Evolutionary conservation across 495 filamentous ascomycete genomes (phyloP).

Genomic region (Astrothelium macrocarpum): DNA sequence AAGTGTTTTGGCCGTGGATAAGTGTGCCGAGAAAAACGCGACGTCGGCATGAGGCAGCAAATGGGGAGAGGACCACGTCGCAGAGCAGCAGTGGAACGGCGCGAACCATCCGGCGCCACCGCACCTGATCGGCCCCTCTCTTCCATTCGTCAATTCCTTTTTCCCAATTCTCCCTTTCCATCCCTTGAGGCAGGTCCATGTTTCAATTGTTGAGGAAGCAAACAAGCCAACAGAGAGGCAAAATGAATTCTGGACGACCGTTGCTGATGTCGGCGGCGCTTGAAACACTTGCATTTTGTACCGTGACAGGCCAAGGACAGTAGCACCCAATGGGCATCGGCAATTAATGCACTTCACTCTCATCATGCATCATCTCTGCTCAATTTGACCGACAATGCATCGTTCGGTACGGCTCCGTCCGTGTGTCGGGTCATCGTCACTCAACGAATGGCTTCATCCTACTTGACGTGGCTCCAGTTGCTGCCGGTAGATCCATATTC

Average conservation of each 20-base stretch:
- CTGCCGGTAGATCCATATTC: neutral
- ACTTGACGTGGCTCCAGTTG: constrained; percentile 6
- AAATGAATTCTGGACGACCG: too few relatives aligned
- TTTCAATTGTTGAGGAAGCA: neutral
- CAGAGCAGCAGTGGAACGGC: neutral
- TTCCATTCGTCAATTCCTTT: neutral
- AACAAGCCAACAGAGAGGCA: too few relatives aligned
- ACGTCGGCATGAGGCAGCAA: neutral
- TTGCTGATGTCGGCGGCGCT: too few relatives aligned
- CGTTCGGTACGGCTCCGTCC: constrained; percentile 1
- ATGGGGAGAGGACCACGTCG: constrained; percentile 1
- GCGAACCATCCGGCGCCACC: neutral
- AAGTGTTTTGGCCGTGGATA: too few relatives aligned
- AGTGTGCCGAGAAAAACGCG: neutral
- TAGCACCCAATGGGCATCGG: neutral
- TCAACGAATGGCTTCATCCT: neutral
- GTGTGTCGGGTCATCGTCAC: neutral
- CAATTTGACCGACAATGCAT: constrained; percentile 4
- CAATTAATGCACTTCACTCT: neutral
- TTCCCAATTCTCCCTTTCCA: neutral
- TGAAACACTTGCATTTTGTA: too few relatives aligned
- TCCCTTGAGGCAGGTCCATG: neutral
- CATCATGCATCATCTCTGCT: constrained; percentile 1
- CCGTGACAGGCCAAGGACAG: neutral
- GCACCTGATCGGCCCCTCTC: neutral